Base-by-base conservation (phyloP, 2,329 filamentous ascomycete species). In the Monilinia polystroma region DNA sequence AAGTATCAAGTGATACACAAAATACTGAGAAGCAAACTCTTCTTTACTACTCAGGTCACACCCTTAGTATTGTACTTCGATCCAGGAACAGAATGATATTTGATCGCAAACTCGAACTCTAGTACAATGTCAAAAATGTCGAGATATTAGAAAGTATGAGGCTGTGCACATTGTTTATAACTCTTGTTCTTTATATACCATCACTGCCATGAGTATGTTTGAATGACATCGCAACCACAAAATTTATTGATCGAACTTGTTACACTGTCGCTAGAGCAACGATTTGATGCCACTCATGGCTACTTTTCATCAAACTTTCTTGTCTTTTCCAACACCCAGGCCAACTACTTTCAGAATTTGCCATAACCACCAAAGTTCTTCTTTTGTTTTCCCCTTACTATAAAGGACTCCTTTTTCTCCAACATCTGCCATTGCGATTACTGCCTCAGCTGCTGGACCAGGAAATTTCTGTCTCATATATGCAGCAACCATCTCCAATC, bases 401-500 rank as follows among this genome's bases (percentile, higher is more conserved):
- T 84, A 85, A 10, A 59, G 77, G 72, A 83, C 80, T 2, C 76
- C 75, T 55, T 83, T 79, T 59, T 84, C 82, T 4, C 82, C 83
- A 11, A 82, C 80, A 26, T 84, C 83, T 1, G 80, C 78, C 75
- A 83, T 71, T 67, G 74, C 73, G 29, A 80, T 76, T 4, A 73
- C 78, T 55, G 82, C 71, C 72, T 85, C 82, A 0, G 80, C 73
- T 5, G 68, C 70, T 0, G 81, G 78, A 71, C 84, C 82, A 65
- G 79, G 78, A 64, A 78, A 77, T 54, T 77, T 77, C 7, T 78
- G 75, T 47, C 81, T 79, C 11, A 80, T 79, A 72, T 85, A 86
- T 2, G 82, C 83, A 23, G 81, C 80, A 55, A 85, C 80, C 64
- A 86, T 77, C 67, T 86, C 84, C 70, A 85, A 85, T 43, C 83